A percentile compares a stretch with the other conserved stretches of the same genome.
Conservation (phyloP, 345 rosid genomes). For the Stellera chamaejasme region DNA sequence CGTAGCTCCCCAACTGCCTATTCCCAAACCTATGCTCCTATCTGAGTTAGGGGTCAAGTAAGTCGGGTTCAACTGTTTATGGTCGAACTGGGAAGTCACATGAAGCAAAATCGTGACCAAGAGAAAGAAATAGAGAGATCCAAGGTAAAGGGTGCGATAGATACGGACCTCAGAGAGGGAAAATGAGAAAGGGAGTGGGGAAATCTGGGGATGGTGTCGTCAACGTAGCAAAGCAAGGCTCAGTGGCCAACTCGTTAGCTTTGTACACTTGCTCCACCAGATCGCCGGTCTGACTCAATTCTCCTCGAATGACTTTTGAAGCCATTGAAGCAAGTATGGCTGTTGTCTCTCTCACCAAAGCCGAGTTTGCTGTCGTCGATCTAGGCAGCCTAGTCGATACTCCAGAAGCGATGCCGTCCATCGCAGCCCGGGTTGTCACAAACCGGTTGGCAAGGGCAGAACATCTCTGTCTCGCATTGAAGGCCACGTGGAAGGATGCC, state of each 20-base stretch:
- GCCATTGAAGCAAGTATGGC: no score
- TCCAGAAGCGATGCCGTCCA: no score
- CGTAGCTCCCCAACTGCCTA: no score
- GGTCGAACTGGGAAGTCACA: conserved; percentile 49
- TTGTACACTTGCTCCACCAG: conserved; percentile 39
- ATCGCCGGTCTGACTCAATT: conserved; percentile 42
- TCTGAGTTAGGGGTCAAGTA: conserved; percentile 23
- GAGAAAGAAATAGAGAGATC: not conserved
- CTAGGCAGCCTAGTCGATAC: no score
- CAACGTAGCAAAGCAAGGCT: conserved; percentile 51
- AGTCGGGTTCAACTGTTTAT: conserved; percentile 92
- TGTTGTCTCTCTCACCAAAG: no score
- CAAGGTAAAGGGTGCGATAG: not conserved
- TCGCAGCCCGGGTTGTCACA: no score
- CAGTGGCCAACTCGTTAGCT: conserved; percentile 50
- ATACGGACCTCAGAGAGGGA: conserved; percentile 48
- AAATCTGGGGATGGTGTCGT: conserved; percentile 54
- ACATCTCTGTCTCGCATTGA: no score
- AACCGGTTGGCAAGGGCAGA: no score
- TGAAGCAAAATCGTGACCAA: not conserved
- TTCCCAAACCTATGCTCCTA: no score
- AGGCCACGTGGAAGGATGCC: no score
- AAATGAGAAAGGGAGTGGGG: conserved; percentile 52
- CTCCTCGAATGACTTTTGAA: not conserved
- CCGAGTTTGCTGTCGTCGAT: no score